Evolutionary conservation across 768 basidiomycete genomes (phyloP).

Genomic region (Trametes villosa): DNA sequence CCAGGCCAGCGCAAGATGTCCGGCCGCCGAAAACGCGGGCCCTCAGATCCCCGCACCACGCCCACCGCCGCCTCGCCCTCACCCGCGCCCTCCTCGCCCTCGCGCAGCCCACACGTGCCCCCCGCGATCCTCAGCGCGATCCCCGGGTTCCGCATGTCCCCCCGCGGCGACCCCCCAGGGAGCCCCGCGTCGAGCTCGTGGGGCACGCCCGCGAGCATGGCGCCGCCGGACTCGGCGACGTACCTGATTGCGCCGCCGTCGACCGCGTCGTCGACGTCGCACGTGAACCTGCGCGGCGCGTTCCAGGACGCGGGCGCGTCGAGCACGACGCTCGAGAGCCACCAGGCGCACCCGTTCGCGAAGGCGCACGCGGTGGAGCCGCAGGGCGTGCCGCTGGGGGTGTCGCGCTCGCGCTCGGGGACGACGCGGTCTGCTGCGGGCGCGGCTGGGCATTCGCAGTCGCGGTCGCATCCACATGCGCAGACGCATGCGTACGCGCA

Average conservation of each 20-base stretch:
- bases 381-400: not conserved
- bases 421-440: not conserved
- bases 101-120: not conserved
- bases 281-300: constrained; percentile 1
- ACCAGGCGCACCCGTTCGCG: constrained; percentile 22
- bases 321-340: constrained; percentile 5
- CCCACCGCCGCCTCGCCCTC: not conserved
- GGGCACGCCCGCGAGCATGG: constrained; percentile 16
- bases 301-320: constrained; percentile 1
- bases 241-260: constrained; percentile 8
- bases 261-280: constrained; percentile 14
- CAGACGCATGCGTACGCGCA: not conserved
- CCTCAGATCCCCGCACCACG: not conserved
- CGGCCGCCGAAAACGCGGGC: constrained; percentile 9
- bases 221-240: constrained; percentile 16
- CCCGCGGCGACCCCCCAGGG: constrained; percentile 7
- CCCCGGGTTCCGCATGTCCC: constrained; percentile 10
- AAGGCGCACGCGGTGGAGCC: constrained; percentile 10
- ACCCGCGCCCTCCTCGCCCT: not conserved
- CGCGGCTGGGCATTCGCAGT: not conserved
- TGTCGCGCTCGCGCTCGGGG: constrained; percentile 12
- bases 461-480: too few relatives aligned
- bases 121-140: not conserved
- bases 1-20: constrained; percentile 4
- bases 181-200: constrained; percentile 20